These are phyloP conservation scores for Crithidia fasciculata DNA, from an alignment of 208 protist genomes.

Conservation along the genomic window DNA sequence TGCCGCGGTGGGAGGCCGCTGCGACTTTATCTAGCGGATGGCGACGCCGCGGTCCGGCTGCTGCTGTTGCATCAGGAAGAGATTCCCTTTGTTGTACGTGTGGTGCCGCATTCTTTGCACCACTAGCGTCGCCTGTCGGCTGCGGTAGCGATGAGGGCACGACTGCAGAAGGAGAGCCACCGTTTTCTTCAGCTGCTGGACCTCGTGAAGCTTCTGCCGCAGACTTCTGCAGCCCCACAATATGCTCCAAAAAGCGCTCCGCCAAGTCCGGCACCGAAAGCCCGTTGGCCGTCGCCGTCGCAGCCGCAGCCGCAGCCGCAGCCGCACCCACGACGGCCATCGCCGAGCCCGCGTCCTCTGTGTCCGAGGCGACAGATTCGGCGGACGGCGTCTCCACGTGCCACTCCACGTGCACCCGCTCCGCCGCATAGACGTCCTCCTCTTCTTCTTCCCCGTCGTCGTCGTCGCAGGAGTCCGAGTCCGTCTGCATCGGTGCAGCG, in stretches of 20 bases:
- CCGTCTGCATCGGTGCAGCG: slow-evolving; percentile 19
- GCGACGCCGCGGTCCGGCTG: too few relatives aligned
- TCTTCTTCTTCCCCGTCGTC: slow-evolving; percentile 3
- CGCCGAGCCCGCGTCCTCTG: neutral
- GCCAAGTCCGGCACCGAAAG: neutral
- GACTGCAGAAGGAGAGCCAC: too few relatives aligned
- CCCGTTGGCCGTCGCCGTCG: neutral
- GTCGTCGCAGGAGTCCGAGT: slow-evolving; percentile 1
- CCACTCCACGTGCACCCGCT: neutral
- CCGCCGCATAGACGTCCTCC: neutral
- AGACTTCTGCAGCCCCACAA: neutral
- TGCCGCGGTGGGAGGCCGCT: too few relatives aligned
- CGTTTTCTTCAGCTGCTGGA: too few relatives aligned
- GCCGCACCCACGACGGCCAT: too few relatives aligned
- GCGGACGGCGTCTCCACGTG: neutral
- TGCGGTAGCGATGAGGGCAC: too few relatives aligned
- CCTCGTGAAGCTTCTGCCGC: neutral
- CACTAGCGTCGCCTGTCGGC: too few relatives aligned
- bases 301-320: neutral
- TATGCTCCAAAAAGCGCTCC: neutral
- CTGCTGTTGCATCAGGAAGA: too few relatives aligned
- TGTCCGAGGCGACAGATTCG: neutral
- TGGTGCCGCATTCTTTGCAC: too few relatives aligned
- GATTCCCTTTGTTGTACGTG: too few relatives aligned
- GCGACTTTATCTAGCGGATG: too few relatives aligned